These are phyloP conservation scores for Skeletonema potamos DNA, from an alignment of 108 stramenopile genomes.

Conservation along the genomic window DNA sequence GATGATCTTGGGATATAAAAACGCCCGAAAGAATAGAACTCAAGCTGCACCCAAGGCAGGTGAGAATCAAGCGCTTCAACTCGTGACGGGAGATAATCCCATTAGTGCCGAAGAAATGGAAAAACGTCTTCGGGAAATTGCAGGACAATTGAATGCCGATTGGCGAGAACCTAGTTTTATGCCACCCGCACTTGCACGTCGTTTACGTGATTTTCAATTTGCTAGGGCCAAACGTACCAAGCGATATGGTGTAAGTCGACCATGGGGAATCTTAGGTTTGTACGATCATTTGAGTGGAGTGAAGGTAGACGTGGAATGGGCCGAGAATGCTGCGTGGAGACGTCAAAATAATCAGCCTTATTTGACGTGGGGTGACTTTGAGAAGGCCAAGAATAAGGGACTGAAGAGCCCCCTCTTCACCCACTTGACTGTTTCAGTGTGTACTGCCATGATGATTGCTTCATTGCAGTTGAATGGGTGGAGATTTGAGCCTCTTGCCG, in stretches of 20 bases:
- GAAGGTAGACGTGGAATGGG: slow-evolving; percentile 87
- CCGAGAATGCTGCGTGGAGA: slow-evolving; percentile 87
- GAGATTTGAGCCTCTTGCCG: slow-evolving; percentile 75
- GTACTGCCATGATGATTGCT: slow-evolving; percentile 68
- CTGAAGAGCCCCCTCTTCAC: slow-evolving; percentile 78
- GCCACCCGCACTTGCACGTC: slow-evolving; percentile 65
- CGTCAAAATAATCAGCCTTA: slow-evolving; percentile 72
- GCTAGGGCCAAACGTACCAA: slow-evolving; percentile 61
- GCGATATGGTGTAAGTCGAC: slow-evolving; percentile 38
- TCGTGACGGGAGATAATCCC: background rate
- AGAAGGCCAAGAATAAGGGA: slow-evolving; percentile 59
- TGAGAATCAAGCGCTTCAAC: slow-evolving; percentile 10
- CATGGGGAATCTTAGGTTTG: slow-evolving; percentile 85
- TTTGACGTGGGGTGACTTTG: slow-evolving; percentile 82
- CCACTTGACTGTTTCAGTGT: slow-evolving; percentile 60
- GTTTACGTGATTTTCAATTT: slow-evolving; percentile 50
- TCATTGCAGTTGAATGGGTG: slow-evolving; percentile 82
- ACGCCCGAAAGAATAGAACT: slow-evolving; percentile 3
- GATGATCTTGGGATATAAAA: slow-evolving; percentile 28
- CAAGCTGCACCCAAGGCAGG: slow-evolving; percentile 9
- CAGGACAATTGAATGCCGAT: slow-evolving; percentile 74
- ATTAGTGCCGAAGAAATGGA: slow-evolving; percentile 67
- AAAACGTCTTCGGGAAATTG: slow-evolving; percentile 66
- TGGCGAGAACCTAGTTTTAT: slow-evolving; percentile 71
- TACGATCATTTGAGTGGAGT: slow-evolving; percentile 80